Conservation (phyloP, 192 early-diverging fungal genomes). For the Diversispora eburnea region DNA sequence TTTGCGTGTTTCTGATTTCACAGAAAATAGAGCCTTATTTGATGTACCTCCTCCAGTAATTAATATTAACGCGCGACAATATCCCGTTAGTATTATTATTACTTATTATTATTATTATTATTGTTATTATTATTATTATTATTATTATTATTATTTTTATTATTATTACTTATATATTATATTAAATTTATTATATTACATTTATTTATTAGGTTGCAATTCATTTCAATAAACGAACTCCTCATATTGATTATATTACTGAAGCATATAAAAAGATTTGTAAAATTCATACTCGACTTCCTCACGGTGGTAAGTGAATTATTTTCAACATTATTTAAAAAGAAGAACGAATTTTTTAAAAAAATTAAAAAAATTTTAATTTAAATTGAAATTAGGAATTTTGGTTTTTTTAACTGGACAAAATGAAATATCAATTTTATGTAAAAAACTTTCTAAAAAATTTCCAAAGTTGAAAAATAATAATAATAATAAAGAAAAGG, state of each 20-base stretch:
- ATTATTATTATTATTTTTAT: too few relatives aligned
- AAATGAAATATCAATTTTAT: conserved; percentile 81
- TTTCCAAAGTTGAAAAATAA: conserved; percentile 56
- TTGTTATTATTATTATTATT: neutral
- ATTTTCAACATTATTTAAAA: neutral
- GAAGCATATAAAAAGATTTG: conserved; percentile 89
- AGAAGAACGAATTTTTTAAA: neutral
- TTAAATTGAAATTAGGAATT: conserved; percentile 48
- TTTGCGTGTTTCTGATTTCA: conserved; percentile 95
- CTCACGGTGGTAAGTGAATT: conserved; percentile 61
- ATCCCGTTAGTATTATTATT: conserved; percentile 53
- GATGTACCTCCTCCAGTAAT: conserved; percentile 73
- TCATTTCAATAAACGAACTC: conserved; percentile 93
- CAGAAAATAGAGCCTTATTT: conserved; percentile 78
- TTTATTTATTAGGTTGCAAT: conserved; percentile 58
- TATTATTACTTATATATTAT: neutral
- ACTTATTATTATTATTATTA: neutral
- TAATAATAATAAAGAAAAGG: conserved; percentile 8
- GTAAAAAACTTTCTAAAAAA: conserved; percentile 67
- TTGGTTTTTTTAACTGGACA: conserved; percentile 95
- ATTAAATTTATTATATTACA: neutral
- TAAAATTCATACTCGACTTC: conserved; percentile 93
- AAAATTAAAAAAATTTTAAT: neutral
- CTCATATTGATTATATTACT: conserved; percentile 76
- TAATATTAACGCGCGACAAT: conserved; percentile 89